Evolutionary conservation across 140 eudicot species (phyloP), one percentile per base, ranked within the genome.

Genomic region (Senecio squalidus): DNA sequence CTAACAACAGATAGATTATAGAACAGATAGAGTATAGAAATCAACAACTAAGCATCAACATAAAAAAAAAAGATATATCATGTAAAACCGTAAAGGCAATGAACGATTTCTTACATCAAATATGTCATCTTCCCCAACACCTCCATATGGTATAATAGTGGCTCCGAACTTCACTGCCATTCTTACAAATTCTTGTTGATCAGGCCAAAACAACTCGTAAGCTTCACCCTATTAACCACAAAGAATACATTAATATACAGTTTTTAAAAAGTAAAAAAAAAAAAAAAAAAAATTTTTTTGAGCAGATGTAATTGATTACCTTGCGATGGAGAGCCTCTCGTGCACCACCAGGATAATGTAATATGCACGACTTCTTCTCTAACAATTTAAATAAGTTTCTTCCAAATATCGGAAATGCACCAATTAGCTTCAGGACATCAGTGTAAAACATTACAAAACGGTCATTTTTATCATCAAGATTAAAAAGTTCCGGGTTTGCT

Each of bases 341-440:
- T 11, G 80, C 82, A 49, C 98, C 98, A 47, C 98, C 96, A 14
- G 98, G 98, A 60, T 86, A 91, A 45, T 86, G 94, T 50, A 91
- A 83, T 27, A 68, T 76, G 16, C 69, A 78, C 1, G 98, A 86
- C 2, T 86, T 84, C 29, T 70, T 67, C 15, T 82, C 59, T 6
- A 83, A 60, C 70, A 81, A 47, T 60, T 71, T 87, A 75, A 70
- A 91, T 62, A 91, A 54, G 48, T 84, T 86, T 69, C 83, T 74
- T 21, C 84, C 69, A 6, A 78, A 74, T 13, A 91, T 89, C 26
- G 96, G 98, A 49, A 73, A 5, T 25, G 87, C 89, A 40, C 98
- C 96, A 67, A 70, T 63, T 31, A 74, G 53, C 68, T 70, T 80
- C n/a, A 78, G 2, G 7, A 21, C 1, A 54, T 92, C 99, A 18